Evolutionary conservation across 139 green algal species (phyloP), one percentile per base, ranked within the genome.

Genomic region (Trebouxia sp.): DNA sequence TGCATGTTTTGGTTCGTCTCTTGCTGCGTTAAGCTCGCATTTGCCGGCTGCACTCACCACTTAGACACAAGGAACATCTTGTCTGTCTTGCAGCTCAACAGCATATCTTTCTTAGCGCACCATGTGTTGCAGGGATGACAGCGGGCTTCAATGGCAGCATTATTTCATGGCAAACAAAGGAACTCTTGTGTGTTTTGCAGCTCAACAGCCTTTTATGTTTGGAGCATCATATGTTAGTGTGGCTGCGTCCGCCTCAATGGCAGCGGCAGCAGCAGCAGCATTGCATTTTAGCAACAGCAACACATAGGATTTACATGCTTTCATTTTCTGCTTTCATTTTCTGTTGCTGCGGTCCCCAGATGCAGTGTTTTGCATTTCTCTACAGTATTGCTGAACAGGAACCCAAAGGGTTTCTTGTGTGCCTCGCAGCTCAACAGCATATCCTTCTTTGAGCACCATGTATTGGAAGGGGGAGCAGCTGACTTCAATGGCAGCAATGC

Each of bases 31-130:
- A 12, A 56, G 15, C 12, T 56, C 14, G 15, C 14, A 15, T 56
- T 26, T 26, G 15, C 14, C 15, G 12, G 48, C 48, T 26, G 48
- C n/a, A n/a, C n/a, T n/a, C n/a, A n/a, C n/a, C n/a, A n/a, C n/a
- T n/a, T n/a, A n/a, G n/a, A n/a, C n/a, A n/a, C n/a, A n/a, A n/a
- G n/a, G n/a, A n/a, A n/a, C n/a, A n/a, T n/a, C n/a, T 5, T 53
- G 47, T 53, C 4, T 53, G 47, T 53, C n/a, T n/a, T n/a, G n/a
- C 62, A 72, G 62, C 32, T 72, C 32, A 72, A 5, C 69, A 77
- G 41, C n/a, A 24, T 55, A 2, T 53, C 69, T n/a, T 53, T 53
- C 42, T 41, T 53, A 45, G 42, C 38, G 43, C 69, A 77, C 12
- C 41, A 51, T 17, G 42, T 28, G 17, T 9, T 56, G 12, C 39